A percentile compares a stretch with the other conserved stretches of the same genome.
Evolutionary conservation across 2,329 filamentous ascomycete species (phyloP).

Genomic region (Aspergillus jensenii): DNA sequence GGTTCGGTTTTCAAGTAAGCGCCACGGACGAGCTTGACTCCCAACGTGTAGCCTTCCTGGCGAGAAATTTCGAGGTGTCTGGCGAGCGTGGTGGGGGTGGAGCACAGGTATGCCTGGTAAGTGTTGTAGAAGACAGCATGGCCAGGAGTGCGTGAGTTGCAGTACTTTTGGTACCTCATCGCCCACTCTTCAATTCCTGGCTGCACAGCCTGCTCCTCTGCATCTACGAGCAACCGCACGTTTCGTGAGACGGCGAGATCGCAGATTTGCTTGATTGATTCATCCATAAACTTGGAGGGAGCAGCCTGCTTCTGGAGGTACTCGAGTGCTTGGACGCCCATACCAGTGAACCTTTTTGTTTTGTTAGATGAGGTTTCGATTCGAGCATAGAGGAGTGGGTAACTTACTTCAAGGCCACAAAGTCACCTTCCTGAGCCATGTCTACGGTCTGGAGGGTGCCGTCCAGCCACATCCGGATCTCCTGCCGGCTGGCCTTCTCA

Average conservation of each 20-base stretch:
- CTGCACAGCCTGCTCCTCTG: constrained; percentile 56
- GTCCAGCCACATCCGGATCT: constrained; percentile 49
- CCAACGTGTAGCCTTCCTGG: constrained; percentile 50
- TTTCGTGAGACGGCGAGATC: constrained; percentile 43
- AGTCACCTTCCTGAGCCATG: constrained; percentile 54
- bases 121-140: constrained; percentile 56
- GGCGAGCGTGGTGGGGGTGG: constrained; percentile 46
- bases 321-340: constrained; percentile 44
- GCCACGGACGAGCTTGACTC: constrained; percentile 55
- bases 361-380: constrained; percentile 2
- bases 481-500: constrained; percentile 31
- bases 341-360: constrained; percentile 40
- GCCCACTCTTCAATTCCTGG: constrained; percentile 54
- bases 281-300: constrained; percentile 42
- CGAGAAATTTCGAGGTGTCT: constrained; percentile 48
- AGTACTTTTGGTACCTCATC: constrained; percentile 53
- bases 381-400: not conserved
- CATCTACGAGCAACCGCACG: constrained; percentile 52
- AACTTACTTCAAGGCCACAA: constrained; percentile 52
- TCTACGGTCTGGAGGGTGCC: constrained; percentile 55
- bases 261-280: constrained; percentile 47
- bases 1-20: constrained; percentile 54
- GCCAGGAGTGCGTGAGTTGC: constrained; percentile 47
- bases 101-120: constrained; percentile 55
- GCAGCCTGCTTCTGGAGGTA: constrained; percentile 33